Evolutionary conservation across 192 early-diverging fungal species (phyloP).

Genomic region (Podila minutissima): DNA sequence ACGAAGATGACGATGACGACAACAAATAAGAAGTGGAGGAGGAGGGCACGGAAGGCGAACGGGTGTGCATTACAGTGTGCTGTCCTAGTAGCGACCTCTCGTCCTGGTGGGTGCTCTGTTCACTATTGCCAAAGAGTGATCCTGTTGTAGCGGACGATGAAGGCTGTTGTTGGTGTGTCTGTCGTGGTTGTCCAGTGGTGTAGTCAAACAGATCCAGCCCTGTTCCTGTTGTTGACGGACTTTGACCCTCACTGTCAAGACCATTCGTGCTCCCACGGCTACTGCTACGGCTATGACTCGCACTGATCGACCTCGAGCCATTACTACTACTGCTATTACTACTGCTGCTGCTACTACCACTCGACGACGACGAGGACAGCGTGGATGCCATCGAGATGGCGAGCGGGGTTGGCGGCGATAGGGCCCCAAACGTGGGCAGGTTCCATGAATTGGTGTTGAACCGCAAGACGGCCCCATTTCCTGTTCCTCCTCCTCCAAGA

Average conservation of each 20-base stretch:
- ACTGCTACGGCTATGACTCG: background rate
- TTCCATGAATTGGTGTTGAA: constrained; percentile 46
- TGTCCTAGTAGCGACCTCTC: background rate
- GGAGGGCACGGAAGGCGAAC: background rate
- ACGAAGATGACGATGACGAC: background rate
- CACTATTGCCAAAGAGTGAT: background rate
- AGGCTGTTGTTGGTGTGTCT: background rate
- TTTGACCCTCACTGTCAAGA: too few relatives aligned
- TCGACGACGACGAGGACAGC: background rate
- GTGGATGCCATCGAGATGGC: background rate
- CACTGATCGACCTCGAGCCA: too few relatives aligned
- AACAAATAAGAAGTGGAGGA: background rate
- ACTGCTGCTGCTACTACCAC: background rate
- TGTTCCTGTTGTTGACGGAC: constrained; percentile 4
- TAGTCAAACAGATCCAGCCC: constrained; percentile 35
- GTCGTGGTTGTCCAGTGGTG: constrained; percentile 9
- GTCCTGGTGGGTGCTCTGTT: background rate
- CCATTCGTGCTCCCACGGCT: background rate
- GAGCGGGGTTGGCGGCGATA: background rate
- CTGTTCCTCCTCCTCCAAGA: too few relatives aligned
- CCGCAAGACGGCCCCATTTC: constrained; percentile 3
- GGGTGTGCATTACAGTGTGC: background rate
- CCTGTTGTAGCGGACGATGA: background rate
- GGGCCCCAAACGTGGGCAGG: constrained; percentile 1
- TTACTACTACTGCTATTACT: background rate